Base-by-base conservation (phyloP, 1,139 yeast species). In the Kodamaea arcana region DNA sequence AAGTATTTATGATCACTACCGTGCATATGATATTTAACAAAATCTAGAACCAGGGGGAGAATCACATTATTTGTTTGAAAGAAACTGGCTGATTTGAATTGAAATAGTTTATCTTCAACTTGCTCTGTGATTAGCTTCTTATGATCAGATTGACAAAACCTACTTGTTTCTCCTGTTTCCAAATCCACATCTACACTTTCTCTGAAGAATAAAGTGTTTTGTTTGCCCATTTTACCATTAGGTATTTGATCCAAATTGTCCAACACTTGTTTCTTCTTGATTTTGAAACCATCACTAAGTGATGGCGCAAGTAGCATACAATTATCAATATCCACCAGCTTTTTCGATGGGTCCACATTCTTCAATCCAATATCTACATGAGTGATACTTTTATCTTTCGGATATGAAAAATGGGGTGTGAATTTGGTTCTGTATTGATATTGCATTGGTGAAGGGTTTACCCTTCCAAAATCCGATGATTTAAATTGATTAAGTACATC, bases 11-110 rank as follows among this genome's bases (percentile, higher is more conserved):
- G 45, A 4, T 14, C 17, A 9, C 28, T 11, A 5, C 30, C 36
- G 4, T 30, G 32, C 7, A 65, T 44, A 18, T 61, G 65, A 28
- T 45, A 40, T 22, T 55, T 48, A 8, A 69, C 50, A 33, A 53
- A 65, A 16, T 61, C 65, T 8, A 69, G 42, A 1, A 69, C 60
- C 1, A 45, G 41, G 0, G 74, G 69, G 14, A 69, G 45, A 6
- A 69, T 64, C 15, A 52, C 46, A 24, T 56, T 49, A 42, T 65
- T 65, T 31, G 54, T 57, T 36, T 65, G 72, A 39, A 66, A 66
- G 36, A 66, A 66, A 32, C 62, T 57, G 14, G 57, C 51, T 4
- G 65, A 53, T 17, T 52, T 56, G 36, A 60, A 66, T 37, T 61
- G 66, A 39, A 60, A 66, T 2, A 60, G 42, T 23, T 43, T 51